These are phyloP conservation scores for Pseudocercospora vitis DNA, from an alignment of 2,329 filamentous ascomycete species.

Conservation along the genomic window DNA sequence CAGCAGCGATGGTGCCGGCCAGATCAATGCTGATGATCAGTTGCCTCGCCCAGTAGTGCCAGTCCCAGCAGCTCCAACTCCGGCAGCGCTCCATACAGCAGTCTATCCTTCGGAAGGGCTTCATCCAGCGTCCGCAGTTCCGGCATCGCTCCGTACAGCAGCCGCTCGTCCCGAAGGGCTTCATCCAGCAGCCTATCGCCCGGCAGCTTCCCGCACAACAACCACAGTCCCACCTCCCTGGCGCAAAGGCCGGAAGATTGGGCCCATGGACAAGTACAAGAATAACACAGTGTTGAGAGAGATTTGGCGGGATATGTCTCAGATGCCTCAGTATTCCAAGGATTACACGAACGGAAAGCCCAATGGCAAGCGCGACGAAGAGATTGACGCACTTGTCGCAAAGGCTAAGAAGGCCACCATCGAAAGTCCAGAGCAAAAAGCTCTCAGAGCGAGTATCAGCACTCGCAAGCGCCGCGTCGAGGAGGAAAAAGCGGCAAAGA, in stretches of 20 bases:
- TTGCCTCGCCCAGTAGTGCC: background rate
- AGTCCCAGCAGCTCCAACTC: too few species aligned
- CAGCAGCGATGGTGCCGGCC: conserved; percentile 8
- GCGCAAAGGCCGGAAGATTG: too few species aligned
- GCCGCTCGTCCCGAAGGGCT: too few species aligned
- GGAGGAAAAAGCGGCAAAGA: conserved; percentile 10
- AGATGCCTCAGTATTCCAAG: background rate
- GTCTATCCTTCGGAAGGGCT: too few species aligned
- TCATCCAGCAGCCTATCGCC: too few species aligned
- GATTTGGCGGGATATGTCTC: background rate
- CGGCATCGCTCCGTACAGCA: too few species aligned
- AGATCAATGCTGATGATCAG: background rate
- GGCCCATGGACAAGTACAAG: background rate
- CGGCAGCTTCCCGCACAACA: too few species aligned
- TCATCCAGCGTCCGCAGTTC: too few species aligned
- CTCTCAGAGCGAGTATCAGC: conserved; percentile 13
- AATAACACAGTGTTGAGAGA: background rate
- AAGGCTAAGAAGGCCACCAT: conserved; percentile 18
- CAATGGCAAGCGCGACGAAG: conserved; percentile 12
- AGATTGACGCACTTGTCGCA: conserved; percentile 15
- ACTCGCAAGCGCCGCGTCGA: conserved; percentile 17
- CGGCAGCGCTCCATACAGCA: too few species aligned
- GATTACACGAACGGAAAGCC: too few species aligned
- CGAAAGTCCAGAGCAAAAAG: conserved; percentile 18
- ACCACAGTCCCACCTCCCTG: too few species aligned